These are phyloP conservation scores for Penicillium pancosmium DNA, from an alignment of 495 filamentous ascomycete species.

Conservation along the genomic window DNA sequence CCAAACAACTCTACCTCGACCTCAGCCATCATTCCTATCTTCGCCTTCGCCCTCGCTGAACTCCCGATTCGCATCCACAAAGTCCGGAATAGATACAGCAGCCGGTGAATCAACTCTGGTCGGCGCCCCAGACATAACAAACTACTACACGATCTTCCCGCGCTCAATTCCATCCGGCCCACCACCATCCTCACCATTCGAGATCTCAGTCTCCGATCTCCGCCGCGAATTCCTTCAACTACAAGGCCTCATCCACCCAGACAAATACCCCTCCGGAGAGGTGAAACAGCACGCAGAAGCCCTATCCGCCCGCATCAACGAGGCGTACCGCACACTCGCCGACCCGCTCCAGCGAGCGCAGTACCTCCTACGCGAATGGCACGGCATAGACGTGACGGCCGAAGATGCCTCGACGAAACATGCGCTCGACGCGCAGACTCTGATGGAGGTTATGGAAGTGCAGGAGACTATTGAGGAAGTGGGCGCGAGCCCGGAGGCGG, in stretches of 20 bases:
- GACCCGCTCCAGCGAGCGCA: slow-evolving; percentile 79
- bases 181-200: slow-evolving; percentile 77
- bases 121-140: slow-evolving; percentile 46
- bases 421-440: slow-evolving; percentile 68
- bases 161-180: slow-evolving; percentile 76
- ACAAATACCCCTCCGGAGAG: slow-evolving; percentile 62
- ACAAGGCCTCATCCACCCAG: slow-evolving; percentile 80
- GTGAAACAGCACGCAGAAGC: slow-evolving; percentile 68
- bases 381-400: slow-evolving; percentile 71
- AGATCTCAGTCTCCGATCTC: slow-evolving; percentile 64
- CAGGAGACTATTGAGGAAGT: slow-evolving; percentile 80
- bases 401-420: slow-evolving; percentile 67
- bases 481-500: slow-evolving; percentile 51
- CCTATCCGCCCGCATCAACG: slow-evolving; percentile 77
- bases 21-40: neutral
- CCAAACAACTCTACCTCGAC: neutral
- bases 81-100: slow-evolving; percentile 10
- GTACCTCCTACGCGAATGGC: slow-evolving; percentile 70
- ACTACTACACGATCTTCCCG: slow-evolving; percentile 89
- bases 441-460: slow-evolving; percentile 88
- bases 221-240: slow-evolving; percentile 84
- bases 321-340: slow-evolving; percentile 81
- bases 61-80: slow-evolving; percentile 24
- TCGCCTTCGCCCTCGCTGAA: neutral
- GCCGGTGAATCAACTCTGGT: slow-evolving; percentile 13